These are phyloP conservation scores for Comarum palustre DNA, from an alignment of 306 rosid genomes.

Conservation along the genomic window DNA sequence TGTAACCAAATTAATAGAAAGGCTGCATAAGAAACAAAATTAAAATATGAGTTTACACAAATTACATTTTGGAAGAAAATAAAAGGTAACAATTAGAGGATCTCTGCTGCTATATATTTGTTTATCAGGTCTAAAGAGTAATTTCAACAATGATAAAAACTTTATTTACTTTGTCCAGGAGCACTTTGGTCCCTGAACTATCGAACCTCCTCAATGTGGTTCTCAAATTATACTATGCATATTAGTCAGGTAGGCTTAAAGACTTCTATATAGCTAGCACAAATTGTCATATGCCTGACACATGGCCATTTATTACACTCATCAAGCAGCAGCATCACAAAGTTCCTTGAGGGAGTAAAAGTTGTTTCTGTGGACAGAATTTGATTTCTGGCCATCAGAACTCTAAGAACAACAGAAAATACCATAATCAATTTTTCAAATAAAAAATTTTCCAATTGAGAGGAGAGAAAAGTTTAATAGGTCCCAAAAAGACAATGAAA, in stretches of 20 bases:
- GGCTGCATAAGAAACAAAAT: conserved; percentile 33
- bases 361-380: not conserved
- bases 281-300: not conserved
- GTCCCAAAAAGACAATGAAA: not conserved
- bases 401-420: not conserved
- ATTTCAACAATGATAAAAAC: not conserved
- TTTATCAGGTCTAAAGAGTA: not conserved
- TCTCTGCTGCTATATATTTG: not conserved
- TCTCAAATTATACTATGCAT: not conserved
- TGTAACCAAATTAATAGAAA: conserved; percentile 44
- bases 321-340: not conserved
- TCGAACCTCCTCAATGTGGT: not conserved
- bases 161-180: not conserved
- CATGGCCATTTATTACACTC: not conserved
- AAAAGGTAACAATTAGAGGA: not conserved
- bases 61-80: not conserved
- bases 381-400: not conserved
- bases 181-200: not conserved
- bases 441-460: not conserved
- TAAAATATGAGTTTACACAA: conserved; percentile 6
- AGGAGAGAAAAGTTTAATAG: not conserved
- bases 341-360: not conserved
- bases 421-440: not conserved
- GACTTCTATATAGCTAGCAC: not conserved
- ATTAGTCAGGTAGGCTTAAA: not conserved